Conservation (phyloP, 148 eudicot genomes). For the Rhododendron simsii region DNA sequence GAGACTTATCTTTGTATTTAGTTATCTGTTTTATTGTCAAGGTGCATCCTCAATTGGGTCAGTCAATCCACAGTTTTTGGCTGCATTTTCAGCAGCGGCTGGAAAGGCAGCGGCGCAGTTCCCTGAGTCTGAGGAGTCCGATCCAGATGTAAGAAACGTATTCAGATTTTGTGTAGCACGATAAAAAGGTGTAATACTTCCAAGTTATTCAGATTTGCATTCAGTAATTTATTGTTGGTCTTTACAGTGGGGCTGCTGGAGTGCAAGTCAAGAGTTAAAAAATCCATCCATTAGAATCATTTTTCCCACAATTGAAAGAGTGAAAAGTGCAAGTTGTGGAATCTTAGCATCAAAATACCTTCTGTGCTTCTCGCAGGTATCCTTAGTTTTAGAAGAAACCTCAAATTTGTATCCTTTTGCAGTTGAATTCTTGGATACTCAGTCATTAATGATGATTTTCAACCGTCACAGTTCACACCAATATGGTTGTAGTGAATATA, state of each 20-base stretch:
- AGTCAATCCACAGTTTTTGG: slow-evolving; percentile 65
- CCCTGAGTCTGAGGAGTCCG: slow-evolving; percentile 83
- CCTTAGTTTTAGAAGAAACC: not conserved
- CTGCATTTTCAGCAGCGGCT: slow-evolving; percentile 87
- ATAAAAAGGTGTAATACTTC: not conserved
- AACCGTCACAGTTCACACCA: not conserved
- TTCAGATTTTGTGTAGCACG: not conserved
- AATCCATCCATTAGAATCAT: slow-evolving; percentile 66
- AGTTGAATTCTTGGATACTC: not conserved
- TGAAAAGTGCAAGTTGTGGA: slow-evolving; percentile 66
- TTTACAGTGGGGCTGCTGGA: slow-evolving; percentile 94
- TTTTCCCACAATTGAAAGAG: slow-evolving; percentile 84
- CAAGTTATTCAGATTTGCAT: not conserved
- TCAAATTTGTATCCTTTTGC: not conserved
- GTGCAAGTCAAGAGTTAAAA: slow-evolving; percentile 64
- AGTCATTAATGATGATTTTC: not conserved
- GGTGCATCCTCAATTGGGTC: slow-evolving; percentile 91
- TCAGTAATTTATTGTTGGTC: slow-evolving; percentile 5
- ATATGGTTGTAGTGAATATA: not conserved
- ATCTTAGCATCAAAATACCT: slow-evolving; percentile 53
- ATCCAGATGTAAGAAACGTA: slow-evolving; percentile 66
- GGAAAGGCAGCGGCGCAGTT: slow-evolving; percentile 57
- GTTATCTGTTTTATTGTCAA: slow-evolving; percentile 19
- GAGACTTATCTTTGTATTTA: not conserved
- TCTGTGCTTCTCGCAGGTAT: slow-evolving; percentile 86